phyloP scores from a whole-genome alignment of 208 protist species.

The Blechomonas ayalai region DNA sequence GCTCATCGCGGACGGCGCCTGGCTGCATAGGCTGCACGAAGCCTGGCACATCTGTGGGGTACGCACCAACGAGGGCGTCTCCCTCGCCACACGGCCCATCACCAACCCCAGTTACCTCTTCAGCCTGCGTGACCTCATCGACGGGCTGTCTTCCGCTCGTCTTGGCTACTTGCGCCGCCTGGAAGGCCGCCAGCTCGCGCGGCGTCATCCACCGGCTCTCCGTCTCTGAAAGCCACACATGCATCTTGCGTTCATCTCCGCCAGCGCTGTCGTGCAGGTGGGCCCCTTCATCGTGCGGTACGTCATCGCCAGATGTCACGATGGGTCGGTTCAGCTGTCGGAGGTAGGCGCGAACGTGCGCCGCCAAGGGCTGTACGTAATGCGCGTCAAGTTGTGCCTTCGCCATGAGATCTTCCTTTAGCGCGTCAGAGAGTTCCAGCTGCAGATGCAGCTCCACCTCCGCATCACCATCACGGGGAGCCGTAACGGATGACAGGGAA shows the following conservation, averaged over 20 bases:
- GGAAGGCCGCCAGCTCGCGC: conserved; percentile 16
- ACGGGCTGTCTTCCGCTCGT: conserved; percentile 1
- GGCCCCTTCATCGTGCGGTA: background rate
- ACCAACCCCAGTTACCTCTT: background rate
- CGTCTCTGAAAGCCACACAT: conserved; percentile 52
- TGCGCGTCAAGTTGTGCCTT: conserved; percentile 67
- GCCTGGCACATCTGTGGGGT: conserved; percentile 2
- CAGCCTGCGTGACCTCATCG: background rate
- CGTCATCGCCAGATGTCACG: background rate
- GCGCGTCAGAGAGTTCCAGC: conserved; percentile 33
- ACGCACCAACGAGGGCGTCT: background rate
- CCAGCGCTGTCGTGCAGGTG: background rate
- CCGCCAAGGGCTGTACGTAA: conserved; percentile 57
- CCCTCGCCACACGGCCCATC: background rate
- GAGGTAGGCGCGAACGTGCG: conserved; percentile 26
- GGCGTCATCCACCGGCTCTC: conserved; percentile 49
- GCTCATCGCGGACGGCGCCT: conserved; percentile 5
- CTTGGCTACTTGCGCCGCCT: conserved; percentile 6
- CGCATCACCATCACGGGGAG: conserved; percentile 2
- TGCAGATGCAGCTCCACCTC: conserved; percentile 31
- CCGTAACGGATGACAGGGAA: too few relatives aligned
- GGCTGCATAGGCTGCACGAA: conserved; percentile 12
- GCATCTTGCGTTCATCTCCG: conserved; percentile 9
- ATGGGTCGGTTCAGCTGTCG: conserved; percentile 23
- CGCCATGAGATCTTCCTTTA: conserved; percentile 42